Evolutionary conservation across 129 eudicot genomes (phyloP), one percentile per base, ranked within the genome.

Genomic region (Solidago caesia): DNA sequence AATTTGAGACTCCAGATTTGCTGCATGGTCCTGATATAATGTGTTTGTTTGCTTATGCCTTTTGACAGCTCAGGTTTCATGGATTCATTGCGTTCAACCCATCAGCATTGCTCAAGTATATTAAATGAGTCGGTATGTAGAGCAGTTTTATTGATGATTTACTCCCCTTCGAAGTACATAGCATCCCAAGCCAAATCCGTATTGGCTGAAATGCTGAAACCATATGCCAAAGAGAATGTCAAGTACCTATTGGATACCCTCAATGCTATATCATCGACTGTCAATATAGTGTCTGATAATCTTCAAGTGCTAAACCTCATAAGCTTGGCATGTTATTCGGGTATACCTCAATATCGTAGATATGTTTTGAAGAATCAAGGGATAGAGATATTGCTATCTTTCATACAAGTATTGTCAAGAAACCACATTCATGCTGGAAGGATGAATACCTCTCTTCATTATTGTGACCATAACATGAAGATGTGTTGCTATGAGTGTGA

Each of bases 61-160:
- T 76, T 76, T 73, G 51, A 77, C 87, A 92, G 98, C 79, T 77
- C 87, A 72, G 83, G 89, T 14, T 89, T 89, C 55, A 76, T 75
- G 66, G 87, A 81, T 63, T 86, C 96, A 39, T 42, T 83, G 68
- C 85, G 82, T 48, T 75, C 80, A 8, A 74, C 85, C n/a, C 91
- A 90, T 71, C 95, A 84, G 71, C 67, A 76, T 66, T 80, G 84
- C 68, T 87, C 64, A 71, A 79, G 27, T 63, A 83, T 71, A 64
- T 84, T 49, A 67, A 79, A 77, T 55, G 89, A 85, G 82, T 70
- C 89, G 61, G 98, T 85, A 16, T 82, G 80, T 21, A 83, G 88
- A 85, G 87, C 96, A 67, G 86, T 86, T 73, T 80, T 92, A 44
- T 72, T 92, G 77, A 87, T 92, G 96, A 83, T 92, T 72, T 86